phyloP scores from a whole-genome alignment of 306 rosid genomes.

The Geum urbanum region DNA sequence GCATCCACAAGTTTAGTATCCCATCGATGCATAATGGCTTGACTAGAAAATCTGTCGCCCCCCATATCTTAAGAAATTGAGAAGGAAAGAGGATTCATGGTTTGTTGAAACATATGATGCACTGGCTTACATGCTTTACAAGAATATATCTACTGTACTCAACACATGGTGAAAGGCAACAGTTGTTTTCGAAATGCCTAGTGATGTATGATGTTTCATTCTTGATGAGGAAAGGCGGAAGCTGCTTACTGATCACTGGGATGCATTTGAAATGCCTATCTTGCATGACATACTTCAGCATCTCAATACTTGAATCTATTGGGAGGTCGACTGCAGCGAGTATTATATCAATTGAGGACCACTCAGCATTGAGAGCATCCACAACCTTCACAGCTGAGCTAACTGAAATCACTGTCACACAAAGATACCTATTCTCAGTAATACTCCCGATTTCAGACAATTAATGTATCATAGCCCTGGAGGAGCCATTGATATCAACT shows the following conservation, averaged over 20 bases:
- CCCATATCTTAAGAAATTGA: slow-evolving; percentile 20
- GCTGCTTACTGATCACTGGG: slow-evolving; percentile 23
- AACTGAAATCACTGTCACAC: slow-evolving; percentile 17
- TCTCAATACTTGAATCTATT: slow-evolving; percentile 13
- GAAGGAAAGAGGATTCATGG: slow-evolving; percentile 15
- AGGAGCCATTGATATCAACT: background rate
- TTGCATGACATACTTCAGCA: slow-evolving; percentile 22
- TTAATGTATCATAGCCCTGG: background rate
- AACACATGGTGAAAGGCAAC: background rate
- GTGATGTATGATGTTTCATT: background rate
- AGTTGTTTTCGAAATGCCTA: background rate
- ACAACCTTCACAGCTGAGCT: slow-evolving; percentile 18
- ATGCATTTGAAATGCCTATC: slow-evolving; percentile 14
- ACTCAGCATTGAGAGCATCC: slow-evolving; percentile 18
- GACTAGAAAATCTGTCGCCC: slow-evolving; percentile 22
- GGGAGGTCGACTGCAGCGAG: slow-evolving; percentile 16
- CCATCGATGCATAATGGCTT: slow-evolving; percentile 19
- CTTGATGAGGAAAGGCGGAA: no score
- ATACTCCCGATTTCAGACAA: background rate
- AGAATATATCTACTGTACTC: background rate
- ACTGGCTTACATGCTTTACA: background rate
- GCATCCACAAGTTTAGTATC: slow-evolving; percentile 21
- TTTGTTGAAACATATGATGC: slow-evolving; percentile 1
- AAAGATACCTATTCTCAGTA: background rate
- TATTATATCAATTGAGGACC: slow-evolving; percentile 17